Conservation (phyloP, 2,329 filamentous ascomycete species). For the Pseudovirgaria hyperparasitica region DNA sequence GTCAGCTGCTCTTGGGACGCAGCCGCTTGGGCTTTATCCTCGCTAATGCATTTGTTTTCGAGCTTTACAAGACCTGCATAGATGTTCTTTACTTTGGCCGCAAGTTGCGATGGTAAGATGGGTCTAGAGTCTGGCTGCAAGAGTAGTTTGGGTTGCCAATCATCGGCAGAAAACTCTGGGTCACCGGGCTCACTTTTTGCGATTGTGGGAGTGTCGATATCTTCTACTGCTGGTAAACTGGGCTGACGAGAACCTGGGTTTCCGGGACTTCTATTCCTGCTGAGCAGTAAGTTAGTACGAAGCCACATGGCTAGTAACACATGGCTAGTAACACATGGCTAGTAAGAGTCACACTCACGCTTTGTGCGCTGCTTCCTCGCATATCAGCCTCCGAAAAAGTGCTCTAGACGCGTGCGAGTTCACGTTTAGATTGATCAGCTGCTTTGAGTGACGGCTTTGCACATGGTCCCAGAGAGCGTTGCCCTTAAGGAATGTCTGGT, state of each 20-base stretch:
- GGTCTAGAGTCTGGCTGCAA: conserved; percentile 51
- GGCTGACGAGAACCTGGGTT: conserved; percentile 1
- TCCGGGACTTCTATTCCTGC: conserved; percentile 9
- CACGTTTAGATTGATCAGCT: conserved; percentile 9
- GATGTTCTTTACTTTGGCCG: conserved; percentile 70
- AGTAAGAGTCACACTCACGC: conserved; percentile 10
- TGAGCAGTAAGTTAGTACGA: conserved; percentile 2
- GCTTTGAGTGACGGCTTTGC: conserved; percentile 13
- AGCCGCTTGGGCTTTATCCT: conserved; percentile 51
- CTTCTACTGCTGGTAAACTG: conserved; percentile 4
- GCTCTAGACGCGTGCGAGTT: conserved; percentile 5
- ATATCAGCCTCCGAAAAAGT: conserved; percentile 13
- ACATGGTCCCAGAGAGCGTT: conserved; percentile 16
- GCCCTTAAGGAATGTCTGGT: conserved; percentile 15
- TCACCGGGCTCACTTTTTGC: conserved; percentile 9
- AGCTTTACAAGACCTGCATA: conserved; percentile 78
- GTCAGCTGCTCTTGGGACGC: conserved; percentile 39
- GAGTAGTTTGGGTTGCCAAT: conserved; percentile 28
- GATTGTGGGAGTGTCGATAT: conserved; percentile 6
- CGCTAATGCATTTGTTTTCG: conserved; percentile 75
- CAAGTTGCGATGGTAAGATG: conserved; percentile 66
- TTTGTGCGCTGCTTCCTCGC: conserved; percentile 11
- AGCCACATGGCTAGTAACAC: conserved; percentile 1
- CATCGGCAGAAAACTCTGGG: conserved; percentile 21
- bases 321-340: conserved; percentile 3